Percentiles rank a stretch among this genome's conserved stretches.
Evolutionary conservation across 495 filamentous ascomycete species (phyloP).

Genomic region (Podospora anserina): DNA sequence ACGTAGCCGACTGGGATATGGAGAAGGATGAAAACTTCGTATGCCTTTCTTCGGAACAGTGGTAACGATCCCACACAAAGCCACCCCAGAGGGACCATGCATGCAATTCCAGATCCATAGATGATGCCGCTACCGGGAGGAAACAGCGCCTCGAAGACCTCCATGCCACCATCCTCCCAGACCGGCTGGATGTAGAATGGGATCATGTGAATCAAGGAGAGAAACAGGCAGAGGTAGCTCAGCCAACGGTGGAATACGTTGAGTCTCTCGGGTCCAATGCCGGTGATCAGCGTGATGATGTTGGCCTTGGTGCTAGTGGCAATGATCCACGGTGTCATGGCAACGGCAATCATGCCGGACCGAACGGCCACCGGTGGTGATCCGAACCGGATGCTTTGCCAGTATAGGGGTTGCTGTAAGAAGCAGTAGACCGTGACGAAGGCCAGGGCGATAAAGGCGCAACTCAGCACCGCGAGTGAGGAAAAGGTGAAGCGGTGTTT

Average conservation of each 20-base stretch:
- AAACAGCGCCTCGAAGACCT: constrained; percentile 64
- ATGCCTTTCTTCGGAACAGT: constrained; percentile 57
- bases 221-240: constrained; percentile 80
- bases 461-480: constrained; percentile 63
- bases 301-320: constrained; percentile 90
- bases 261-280: constrained; percentile 86
- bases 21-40: constrained; percentile 78
- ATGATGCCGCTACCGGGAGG: constrained; percentile 59
- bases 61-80: constrained; percentile 81
- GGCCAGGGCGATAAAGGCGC: constrained; percentile 60
- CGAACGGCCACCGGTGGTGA: constrained; percentile 88
- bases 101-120: constrained; percentile 89
- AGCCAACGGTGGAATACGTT: constrained; percentile 94
- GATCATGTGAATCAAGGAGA: constrained; percentile 76
- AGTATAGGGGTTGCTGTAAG: constrained; percentile 79
- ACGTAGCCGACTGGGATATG: constrained; percentile 79
- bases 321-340: constrained; percentile 92
- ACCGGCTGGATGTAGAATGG: constrained; percentile 89
- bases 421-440: constrained; percentile 82
- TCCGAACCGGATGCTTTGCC: constrained; percentile 74
- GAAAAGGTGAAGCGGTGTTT: constrained; percentile 69
- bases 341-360: constrained; percentile 88
- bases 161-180: constrained; percentile 70
- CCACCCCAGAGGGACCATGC: constrained; percentile 73
- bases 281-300: constrained; percentile 77